Base-by-base conservation (phyloP, 2,329 filamentous ascomycete genomes). In the Venturia effusa region DNA sequence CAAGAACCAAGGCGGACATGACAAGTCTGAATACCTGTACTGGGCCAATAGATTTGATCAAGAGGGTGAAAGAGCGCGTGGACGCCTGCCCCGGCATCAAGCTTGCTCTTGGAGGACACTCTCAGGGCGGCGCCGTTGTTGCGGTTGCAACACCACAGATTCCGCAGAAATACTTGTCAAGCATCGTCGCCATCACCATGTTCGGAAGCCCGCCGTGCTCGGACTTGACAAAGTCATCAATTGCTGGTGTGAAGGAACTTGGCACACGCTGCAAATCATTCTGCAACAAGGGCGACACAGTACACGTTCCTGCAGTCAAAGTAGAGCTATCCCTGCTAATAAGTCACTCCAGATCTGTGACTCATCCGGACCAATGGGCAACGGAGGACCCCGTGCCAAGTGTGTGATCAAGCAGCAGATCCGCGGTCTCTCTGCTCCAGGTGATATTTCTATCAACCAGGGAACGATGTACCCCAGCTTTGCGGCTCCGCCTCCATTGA, bases 41-140 rank as follows among this genome's bases (percentile, higher is more conserved):
- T 2, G 61, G 51, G 4, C 32, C 51, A 7, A 59, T 32, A 6
- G 51, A 41, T 27, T 41, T 63, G 27, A 37, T 63, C 37, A 59
- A 15, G 5, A 22, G n/a, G 7, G 27, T 63, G 3, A 32, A 55
- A n/a, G n/a, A 30, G 30, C 45, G 45, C 27, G 30, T 37, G 6
- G 43, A 37, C 8, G n/a, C 45, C 3, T 63, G 61, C 19, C 61
- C 61, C 2, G 34, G 32, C 19, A 43, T 45, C n/a, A 41, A 41
- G 5, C 34, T 45, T 30, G 61, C 61, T 22, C 61, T 63, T 24
- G 61, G 61, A 39, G 61, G 61, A 8, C 61, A 63, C 24, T 57
- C 45, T 13, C 61, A 63, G 34, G 61, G 61, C 19, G 61, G 61
- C 8, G 51, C 45, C 1, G 61, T 63, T 17, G 51, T 59, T 19